Conservation (phyloP, 345 rosid species). For the Abelmoschus esculentus region DNA sequence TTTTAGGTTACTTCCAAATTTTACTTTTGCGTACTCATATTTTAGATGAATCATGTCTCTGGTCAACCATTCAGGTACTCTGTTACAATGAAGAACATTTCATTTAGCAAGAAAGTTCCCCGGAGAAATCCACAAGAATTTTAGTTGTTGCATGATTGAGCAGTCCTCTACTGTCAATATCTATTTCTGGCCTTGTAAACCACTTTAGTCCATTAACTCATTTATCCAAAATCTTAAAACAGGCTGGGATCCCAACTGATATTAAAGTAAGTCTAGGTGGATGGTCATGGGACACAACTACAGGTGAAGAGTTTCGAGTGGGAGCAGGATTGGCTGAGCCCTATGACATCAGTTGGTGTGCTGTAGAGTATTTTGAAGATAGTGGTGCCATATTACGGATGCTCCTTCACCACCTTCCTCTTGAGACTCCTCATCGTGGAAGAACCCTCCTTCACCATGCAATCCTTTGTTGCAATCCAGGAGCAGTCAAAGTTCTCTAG, state of each 20-base stretch:
- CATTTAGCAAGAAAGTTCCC: not conserved
- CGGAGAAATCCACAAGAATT: not conserved
- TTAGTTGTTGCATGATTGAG: not conserved
- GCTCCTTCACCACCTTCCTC: slow-evolving; percentile 48
- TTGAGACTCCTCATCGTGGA: slow-evolving; percentile 47
- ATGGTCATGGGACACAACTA: slow-evolving; percentile 88
- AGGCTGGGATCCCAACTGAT: slow-evolving; percentile 64
- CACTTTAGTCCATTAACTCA: not conserved
- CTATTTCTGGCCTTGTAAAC: not conserved
- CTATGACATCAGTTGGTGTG: slow-evolving; percentile 79
- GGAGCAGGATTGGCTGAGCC: slow-evolving; percentile 99
- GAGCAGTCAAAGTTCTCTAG: slow-evolving; percentile 62
- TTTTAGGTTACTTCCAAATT: not conserved
- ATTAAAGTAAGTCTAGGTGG: slow-evolving; percentile 72
- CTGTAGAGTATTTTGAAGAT: slow-evolving; percentile 83
- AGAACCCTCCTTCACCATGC: slow-evolving; percentile 95
- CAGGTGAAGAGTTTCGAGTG: slow-evolving; percentile 87
- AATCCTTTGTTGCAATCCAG: slow-evolving; percentile 67
- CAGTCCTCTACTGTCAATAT: not conserved
- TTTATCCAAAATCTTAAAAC: slow-evolving; percentile 17
- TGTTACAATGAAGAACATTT: not conserved
- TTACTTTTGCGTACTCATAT: not conserved
- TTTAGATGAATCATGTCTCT: not conserved
- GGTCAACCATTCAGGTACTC: not conserved
- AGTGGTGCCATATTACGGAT: slow-evolving; percentile 64